Percentiles rank a stretch among this genome's conserved stretches.
Conservation (phyloP, 78 protist genomes). For the Parvularia atlantis region DNA sequence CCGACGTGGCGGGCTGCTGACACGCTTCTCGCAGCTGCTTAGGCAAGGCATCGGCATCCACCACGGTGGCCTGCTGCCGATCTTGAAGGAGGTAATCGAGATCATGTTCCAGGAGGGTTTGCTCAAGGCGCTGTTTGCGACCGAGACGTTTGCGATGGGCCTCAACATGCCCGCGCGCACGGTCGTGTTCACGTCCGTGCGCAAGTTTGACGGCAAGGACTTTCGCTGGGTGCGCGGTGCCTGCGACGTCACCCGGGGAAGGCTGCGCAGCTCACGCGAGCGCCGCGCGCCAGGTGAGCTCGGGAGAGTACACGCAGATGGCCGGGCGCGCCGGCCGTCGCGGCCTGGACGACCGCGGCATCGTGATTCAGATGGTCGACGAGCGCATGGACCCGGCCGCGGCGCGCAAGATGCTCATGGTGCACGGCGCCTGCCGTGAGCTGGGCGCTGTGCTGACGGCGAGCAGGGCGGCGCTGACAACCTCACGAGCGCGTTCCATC, state of each 20-base stretch:
- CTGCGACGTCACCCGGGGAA: too few relatives aligned
- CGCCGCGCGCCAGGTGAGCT: too few relatives aligned
- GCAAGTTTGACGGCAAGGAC: constrained; percentile 79
- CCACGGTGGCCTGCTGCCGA: constrained; percentile 95
- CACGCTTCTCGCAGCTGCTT: constrained; percentile 35
- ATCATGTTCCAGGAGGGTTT: constrained; percentile 77
- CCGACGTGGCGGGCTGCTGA: too few relatives aligned
- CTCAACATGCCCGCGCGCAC: constrained; percentile 96
- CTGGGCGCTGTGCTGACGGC: too few relatives aligned
- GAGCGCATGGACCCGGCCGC: constrained; percentile 31
- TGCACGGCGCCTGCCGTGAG: too few relatives aligned
- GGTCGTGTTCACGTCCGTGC: constrained; percentile 72
- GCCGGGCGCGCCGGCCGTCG: constrained; percentile 97
- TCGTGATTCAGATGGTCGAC: constrained; percentile 45
- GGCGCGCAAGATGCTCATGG: constrained; percentile 16
- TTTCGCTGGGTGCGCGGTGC: not conserved
- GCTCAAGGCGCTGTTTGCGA: constrained; percentile 84
- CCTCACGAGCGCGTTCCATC: constrained; percentile 37
- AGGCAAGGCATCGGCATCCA: constrained; percentile 91
- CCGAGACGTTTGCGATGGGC: constrained; percentile 99
- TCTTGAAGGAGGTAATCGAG: constrained; percentile 84
- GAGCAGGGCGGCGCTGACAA: too few relatives aligned
- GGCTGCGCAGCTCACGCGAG: too few relatives aligned
- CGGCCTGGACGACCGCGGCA: constrained; percentile 83
- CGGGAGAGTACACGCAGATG: constrained; percentile 94